Percentiles rank a stretch among this genome's conserved stretches.
Evolutionary conservation across 371 early-diverging fungal genomes (phyloP).

Genomic region (Cokeromyces recurvatus): DNA sequence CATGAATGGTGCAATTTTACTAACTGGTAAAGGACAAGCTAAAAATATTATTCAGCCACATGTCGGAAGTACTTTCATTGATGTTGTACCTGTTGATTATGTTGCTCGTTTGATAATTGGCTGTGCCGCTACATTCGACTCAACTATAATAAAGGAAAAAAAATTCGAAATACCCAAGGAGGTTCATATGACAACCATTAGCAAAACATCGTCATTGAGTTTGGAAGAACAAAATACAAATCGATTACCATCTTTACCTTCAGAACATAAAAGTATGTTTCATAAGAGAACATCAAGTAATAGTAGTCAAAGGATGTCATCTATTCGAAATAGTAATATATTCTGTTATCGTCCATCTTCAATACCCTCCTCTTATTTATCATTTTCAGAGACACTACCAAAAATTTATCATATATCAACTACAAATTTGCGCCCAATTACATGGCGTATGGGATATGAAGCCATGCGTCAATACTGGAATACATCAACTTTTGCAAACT

Average conservation of each 20-base stretch:
- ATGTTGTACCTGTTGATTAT: constrained; percentile 56
- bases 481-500: constrained; percentile 18
- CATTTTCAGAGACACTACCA: constrained; percentile 20
- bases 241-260: not conserved
- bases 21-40: constrained; percentile 36
- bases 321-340: constrained; percentile 6
- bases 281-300: constrained; percentile 16
- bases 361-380: not conserved
- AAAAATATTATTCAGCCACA: constrained; percentile 30
- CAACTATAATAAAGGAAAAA: too few species aligned
- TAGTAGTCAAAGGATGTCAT: constrained; percentile 7
- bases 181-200: not conserved
- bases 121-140: constrained; percentile 23
- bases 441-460: constrained; percentile 40
- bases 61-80: constrained; percentile 33
- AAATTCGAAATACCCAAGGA: constrained; percentile 5
- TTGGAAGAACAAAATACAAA: not conserved
- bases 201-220: not conserved
- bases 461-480: constrained; percentile 45
- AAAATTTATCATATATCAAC: constrained; percentile 34
- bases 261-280: not conserved
- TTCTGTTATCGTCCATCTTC: not conserved
- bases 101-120: constrained; percentile 40
- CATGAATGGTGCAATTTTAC: constrained; percentile 38
- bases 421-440: constrained; percentile 21